Conservation (phyloP, 1,139 yeast species). For the Schizosaccharomyces versatilis region DNA sequence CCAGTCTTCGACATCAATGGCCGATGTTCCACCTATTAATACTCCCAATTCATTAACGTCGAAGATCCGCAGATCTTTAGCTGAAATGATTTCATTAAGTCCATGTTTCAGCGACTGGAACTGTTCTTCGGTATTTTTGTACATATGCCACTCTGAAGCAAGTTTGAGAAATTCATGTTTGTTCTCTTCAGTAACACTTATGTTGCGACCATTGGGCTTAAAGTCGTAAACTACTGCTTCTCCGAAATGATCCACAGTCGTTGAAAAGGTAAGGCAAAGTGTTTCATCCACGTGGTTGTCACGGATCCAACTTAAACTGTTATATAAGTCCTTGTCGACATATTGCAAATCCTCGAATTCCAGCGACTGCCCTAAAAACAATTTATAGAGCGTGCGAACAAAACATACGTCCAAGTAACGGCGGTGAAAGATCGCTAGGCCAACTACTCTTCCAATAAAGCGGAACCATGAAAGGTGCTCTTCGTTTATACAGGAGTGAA, state of each 20-base stretch:
- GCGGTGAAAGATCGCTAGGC: conserved; percentile 77
- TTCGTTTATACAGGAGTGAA: conserved; percentile 62
- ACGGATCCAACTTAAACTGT: conserved; percentile 82
- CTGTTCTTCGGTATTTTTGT: conserved; percentile 67
- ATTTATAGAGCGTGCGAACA: conserved; percentile 80
- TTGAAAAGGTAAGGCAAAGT: conserved; percentile 79
- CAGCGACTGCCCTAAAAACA: conserved; percentile 57
- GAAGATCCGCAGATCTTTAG: conserved; percentile 62
- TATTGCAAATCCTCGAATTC: conserved; percentile 85
- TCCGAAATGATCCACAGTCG: conserved; percentile 85
- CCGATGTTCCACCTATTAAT: conserved; percentile 81
- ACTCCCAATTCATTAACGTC: conserved; percentile 89
- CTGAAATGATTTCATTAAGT: conserved; percentile 78
- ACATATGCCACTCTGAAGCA: conserved; percentile 68
- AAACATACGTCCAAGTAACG: conserved; percentile 83
- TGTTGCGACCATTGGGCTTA: conserved; percentile 57
- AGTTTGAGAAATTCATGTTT: conserved; percentile 68
- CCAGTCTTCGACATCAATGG: conserved; percentile 90
- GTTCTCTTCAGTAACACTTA: conserved; percentile 74
- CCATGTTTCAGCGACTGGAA: conserved; percentile 36
- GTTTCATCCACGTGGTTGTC: conserved; percentile 89
- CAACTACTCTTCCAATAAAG: conserved; percentile 80
- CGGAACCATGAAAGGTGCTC: conserved; percentile 68
- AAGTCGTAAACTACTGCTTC: conserved; percentile 62
- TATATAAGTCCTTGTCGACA: conserved; percentile 72